These are phyloP conservation scores for Panicum miliaceum DNA, from an alignment of 176 grass and related monocot genomes.

Conservation along the genomic window DNA sequence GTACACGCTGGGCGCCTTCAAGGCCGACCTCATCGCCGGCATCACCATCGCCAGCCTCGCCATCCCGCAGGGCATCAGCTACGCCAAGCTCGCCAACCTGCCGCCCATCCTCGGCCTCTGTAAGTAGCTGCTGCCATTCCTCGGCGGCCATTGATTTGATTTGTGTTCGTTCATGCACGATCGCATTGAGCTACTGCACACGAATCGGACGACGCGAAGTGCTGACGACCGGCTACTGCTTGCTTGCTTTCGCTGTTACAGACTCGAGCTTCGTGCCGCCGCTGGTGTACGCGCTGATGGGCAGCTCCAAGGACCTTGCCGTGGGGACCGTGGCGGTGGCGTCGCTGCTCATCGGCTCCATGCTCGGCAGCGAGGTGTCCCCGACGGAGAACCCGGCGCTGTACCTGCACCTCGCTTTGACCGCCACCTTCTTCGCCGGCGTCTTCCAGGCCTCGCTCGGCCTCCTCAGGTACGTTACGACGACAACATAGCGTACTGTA, in stretches of 20 bases:
- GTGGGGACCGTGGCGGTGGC: constrained; percentile 90
- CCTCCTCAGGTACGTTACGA: constrained; percentile 57
- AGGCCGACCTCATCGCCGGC: constrained; percentile 83
- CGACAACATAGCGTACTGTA: no score
- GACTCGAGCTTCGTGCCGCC: constrained; percentile 99
- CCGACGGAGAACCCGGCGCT: constrained; percentile 54
- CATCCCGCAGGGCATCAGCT: constrained; percentile 99
- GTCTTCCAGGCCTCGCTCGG: constrained; percentile 79
- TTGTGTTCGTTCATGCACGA: neutral
- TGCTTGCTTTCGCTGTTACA: neutral
- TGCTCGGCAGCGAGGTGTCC: constrained; percentile 74
- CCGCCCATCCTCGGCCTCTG: constrained; percentile 87
- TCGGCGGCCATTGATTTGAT: neutral
- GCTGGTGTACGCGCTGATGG: constrained; percentile 98
- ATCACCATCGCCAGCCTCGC: constrained; percentile 97
- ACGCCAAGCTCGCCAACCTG: constrained; percentile 90
- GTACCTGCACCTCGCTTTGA: constrained; percentile 83
- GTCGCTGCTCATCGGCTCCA: constrained; percentile 78
- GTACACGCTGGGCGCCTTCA: constrained; percentile 60
- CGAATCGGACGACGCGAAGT: neutral
- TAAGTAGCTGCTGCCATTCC: constrained; percentile 19
- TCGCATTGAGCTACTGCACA: neutral
- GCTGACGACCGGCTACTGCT: neutral
- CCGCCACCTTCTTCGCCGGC: constrained; percentile 92
- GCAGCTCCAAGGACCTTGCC: constrained; percentile 85